Percentiles rank a stretch among this genome's conserved stretches.
Evolutionary conservation across 192 early-diverging fungal genomes (phyloP).

Genomic region (Geranomyces variabilis): DNA sequence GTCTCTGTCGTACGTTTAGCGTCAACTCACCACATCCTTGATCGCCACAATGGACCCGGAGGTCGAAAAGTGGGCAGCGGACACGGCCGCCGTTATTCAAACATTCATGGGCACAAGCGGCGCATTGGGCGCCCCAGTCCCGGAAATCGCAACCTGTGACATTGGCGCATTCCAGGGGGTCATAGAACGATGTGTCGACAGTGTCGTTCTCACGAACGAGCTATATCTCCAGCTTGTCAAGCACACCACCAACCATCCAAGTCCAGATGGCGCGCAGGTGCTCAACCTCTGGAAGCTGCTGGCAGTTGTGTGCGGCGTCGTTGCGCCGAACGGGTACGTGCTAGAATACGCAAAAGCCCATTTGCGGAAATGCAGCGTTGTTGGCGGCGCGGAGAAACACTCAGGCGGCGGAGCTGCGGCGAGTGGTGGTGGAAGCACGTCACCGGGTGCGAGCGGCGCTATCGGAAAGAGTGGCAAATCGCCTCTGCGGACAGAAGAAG

Average conservation of each 20-base stretch:
- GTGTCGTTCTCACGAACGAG: slow-evolving; percentile 40
- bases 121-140: background rate
- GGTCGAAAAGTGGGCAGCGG: slow-evolving; percentile 40
- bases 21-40: slow-evolving; percentile 38
- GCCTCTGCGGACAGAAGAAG: slow-evolving; percentile 34
- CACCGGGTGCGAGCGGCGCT: too few species aligned
- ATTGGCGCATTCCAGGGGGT: slow-evolving; percentile 34
- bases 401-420: too few species aligned
- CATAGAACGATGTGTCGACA: slow-evolving; percentile 40
- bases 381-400: slow-evolving; percentile 38
- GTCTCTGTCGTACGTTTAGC: background rate
- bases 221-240: slow-evolving; percentile 55
- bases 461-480: background rate
- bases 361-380: slow-evolving; percentile 39
- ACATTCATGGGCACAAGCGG: background rate
- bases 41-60: slow-evolving; percentile 28
- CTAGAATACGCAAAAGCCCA: slow-evolving; percentile 54
- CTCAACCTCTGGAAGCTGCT: slow-evolving; percentile 50
- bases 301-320: slow-evolving; percentile 40
- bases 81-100: slow-evolving; percentile 19
- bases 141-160: slow-evolving; percentile 19
- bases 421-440: too few species aligned
- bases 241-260: slow-evolving; percentile 44
- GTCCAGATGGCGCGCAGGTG: slow-evolving; percentile 29
- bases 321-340: slow-evolving; percentile 40